Base-by-base conservation (phyloP, 2,329 filamentous ascomycete species). In the Monilinia laxa region DNA sequence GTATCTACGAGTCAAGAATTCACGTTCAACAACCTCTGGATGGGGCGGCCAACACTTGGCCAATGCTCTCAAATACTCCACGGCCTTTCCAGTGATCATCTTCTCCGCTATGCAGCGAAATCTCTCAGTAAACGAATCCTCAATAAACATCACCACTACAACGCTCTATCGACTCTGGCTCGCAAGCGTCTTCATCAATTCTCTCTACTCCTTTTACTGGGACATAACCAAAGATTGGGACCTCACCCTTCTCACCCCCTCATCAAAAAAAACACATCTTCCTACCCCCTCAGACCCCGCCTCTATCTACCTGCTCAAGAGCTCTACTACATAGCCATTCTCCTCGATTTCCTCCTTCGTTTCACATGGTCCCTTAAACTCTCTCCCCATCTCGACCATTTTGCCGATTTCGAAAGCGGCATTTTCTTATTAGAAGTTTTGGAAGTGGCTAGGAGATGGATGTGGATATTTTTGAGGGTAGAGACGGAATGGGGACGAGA, bases 181-280 rank as follows among this genome's bases (percentile, higher is more conserved):
- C 40, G 79, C 84, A 47, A 90, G 90, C 54, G 90, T 92, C 40
- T 81, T 92, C 45, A 76, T 95, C 73, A 97, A 99, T 78, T 96
- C 92, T 18, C 82, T 90, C 55, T 99, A 97, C 80, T 93, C 90
- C n/a, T 98, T 98, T 81, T 99, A 95, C 82, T 99, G 95, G 95
- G 95, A 99, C 75, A 88, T 98, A 40, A 85, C 92, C 65, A 95
- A 93, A 80, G 95, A 99, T 81, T 99, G 95, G 95, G 95, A 98
- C 76, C 83, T 99, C 69, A 91, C 90, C 0, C 83, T 98, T 18
- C 91, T 98, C 75, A 86, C 89, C 3, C 70, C 68, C 6, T 51
- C 56, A 58, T n/a, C 66, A 18, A 55, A 45, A 55, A 45, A 23
- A 55, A 60, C n/a, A 47, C 49, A 31, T 38, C 63, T 38, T 23